These are phyloP conservation scores for Mycocentrospora acerina DNA, from an alignment of 2,329 filamentous ascomycete species.

Conservation along the genomic window DNA sequence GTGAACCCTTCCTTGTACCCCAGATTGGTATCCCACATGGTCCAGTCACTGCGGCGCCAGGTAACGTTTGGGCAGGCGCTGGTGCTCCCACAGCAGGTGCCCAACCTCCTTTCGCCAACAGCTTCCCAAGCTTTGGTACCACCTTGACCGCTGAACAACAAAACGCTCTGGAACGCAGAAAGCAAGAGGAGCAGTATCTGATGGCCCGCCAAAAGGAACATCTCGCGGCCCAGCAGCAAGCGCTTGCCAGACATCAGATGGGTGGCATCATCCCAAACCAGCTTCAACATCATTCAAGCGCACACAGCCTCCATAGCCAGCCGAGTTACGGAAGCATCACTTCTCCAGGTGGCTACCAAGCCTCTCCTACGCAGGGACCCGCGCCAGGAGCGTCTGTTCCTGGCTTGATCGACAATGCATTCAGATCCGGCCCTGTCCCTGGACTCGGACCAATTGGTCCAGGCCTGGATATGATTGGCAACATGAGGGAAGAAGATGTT, in stretches of 20 bases:
- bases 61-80: slow-evolving; percentile 47
- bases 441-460: slow-evolving; percentile 49
- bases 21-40: slow-evolving; percentile 96
- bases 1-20: slow-evolving; percentile 95
- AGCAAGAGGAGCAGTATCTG: slow-evolving; percentile 96
- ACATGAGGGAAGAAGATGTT: slow-evolving; percentile 70
- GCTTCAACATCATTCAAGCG: slow-evolving; percentile 91
- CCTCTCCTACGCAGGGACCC: slow-evolving; percentile 57
- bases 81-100: slow-evolving; percentile 46
- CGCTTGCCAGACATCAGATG: slow-evolving; percentile 67
- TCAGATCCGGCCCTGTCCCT: slow-evolving; percentile 41
- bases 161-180: slow-evolving; percentile 91
- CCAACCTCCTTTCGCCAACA: slow-evolving; percentile 84
- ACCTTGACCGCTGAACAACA: slow-evolving; percentile 97
- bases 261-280: slow-evolving; percentile 56
- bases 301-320: slow-evolving; percentile 94
- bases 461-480: slow-evolving; percentile 47
- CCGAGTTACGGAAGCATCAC: slow-evolving; percentile 94
- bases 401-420: slow-evolving; percentile 70
- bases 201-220: slow-evolving; percentile 96
- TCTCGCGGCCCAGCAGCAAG: slow-evolving; percentile 79
- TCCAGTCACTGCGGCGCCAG: slow-evolving; percentile 58
- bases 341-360: slow-evolving; percentile 74
- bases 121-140: slow-evolving; percentile 94
- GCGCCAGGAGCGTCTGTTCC: slow-evolving; percentile 51